Conservation (phyloP, 163 green algal species). For the Volvox carteri region DNA sequence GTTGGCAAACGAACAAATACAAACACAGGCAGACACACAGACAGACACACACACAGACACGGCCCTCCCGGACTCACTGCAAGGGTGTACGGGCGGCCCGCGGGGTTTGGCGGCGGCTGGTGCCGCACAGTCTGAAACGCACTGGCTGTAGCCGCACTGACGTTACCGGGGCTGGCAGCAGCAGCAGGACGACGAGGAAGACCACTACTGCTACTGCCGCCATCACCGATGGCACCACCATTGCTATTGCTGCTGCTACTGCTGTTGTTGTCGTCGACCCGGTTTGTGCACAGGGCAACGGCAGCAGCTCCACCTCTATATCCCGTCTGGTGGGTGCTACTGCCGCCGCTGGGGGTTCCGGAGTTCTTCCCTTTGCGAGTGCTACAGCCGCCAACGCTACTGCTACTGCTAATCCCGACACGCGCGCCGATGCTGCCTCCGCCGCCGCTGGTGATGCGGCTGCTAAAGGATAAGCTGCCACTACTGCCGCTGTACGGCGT, state of each 20-base stretch:
- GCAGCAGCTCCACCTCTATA: too few relatives aligned
- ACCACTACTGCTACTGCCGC: neutral
- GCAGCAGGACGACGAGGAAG: neutral
- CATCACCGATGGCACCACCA: neutral
- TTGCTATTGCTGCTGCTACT: neutral
- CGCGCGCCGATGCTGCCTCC: neutral
- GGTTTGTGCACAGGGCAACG: neutral
- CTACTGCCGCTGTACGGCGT: neutral
- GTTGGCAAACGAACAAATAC: too few relatives aligned
- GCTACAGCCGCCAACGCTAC: neutral
- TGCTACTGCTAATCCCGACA: neutral
- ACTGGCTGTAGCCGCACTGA: conserved; percentile 41
- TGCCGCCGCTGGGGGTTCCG: neutral
- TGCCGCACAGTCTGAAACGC: neutral
- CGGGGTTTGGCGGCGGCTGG: neutral
- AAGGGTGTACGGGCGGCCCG: conserved; percentile 6
- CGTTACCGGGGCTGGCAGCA: neutral
- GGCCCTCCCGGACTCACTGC: neutral
- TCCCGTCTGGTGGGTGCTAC: too few relatives aligned
- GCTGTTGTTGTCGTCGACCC: neutral
- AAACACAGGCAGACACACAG: too few relatives aligned
- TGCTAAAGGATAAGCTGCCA: conserved; percentile 19
- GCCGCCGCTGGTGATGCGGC: neutral
- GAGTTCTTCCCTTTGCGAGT: too few relatives aligned
- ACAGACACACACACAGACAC: too few relatives aligned